Evolutionary conservation across 352 stramenopile species (phyloP).

Genomic region (Globisporangium parvum): DNA sequence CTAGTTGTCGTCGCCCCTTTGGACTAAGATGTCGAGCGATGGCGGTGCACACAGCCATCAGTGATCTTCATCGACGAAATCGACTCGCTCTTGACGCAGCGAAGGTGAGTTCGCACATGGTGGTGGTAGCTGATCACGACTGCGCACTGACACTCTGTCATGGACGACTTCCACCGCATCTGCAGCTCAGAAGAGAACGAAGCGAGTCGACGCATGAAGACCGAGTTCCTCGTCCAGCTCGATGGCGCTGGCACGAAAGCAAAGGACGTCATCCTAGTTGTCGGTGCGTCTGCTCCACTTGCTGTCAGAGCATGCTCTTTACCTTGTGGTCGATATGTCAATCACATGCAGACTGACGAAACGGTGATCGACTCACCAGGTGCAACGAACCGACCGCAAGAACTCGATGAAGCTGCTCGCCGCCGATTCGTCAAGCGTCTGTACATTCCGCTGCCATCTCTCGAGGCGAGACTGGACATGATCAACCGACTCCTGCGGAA

Average conservation of each 20-base stretch:
- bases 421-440: conserved; percentile 96
- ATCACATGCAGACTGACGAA: not conserved
- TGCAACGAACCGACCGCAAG: conserved; percentile 96
- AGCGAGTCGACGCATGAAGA: conserved; percentile 96
- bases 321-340: too few relatives aligned
- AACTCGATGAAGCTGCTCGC: conserved; percentile 96
- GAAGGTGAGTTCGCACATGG: conserved; percentile 49
- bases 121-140: not conserved
- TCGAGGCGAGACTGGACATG: conserved; percentile 82
- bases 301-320: not conserved
- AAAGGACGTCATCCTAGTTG: conserved; percentile 88
- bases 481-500: conserved; percentile 89
- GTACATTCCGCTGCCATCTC: conserved; percentile 95
- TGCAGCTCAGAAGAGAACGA: conserved; percentile 95
- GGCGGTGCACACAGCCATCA: conserved; percentile 59
- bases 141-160: not conserved
- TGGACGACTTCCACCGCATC: conserved; percentile 17
- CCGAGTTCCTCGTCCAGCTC: conserved; percentile 97
- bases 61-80: conserved; percentile 99
- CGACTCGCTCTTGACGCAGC: conserved; percentile 96
- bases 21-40: not conserved
- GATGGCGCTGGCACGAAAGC: conserved; percentile 92
- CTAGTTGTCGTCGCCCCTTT: too few relatives aligned
- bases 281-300: conserved; percentile 31
- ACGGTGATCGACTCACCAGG: conserved; percentile 32